These are phyloP conservation scores for Entomortierella parvispora DNA, from an alignment of 192 early-diverging fungal genomes.

Conservation along the genomic window DNA sequence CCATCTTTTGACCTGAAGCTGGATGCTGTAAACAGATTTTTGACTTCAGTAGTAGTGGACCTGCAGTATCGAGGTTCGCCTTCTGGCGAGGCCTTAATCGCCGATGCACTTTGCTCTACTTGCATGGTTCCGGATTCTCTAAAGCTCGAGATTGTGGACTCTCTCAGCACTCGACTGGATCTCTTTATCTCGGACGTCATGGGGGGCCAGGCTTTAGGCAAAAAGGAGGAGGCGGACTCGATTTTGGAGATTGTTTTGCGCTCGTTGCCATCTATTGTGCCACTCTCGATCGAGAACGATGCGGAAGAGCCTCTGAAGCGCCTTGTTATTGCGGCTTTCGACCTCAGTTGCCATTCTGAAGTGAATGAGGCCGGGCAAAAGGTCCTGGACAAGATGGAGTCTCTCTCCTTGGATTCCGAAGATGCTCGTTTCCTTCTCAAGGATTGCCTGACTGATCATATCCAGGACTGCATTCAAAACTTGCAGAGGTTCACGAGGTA, in stretches of 20 bases:
- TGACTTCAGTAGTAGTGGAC: conserved; percentile 20
- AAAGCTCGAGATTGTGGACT: conserved; percentile 33
- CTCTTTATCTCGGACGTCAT: conserved; percentile 18
- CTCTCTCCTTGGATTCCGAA: conserved; percentile 29
- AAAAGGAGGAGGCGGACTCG: conserved; percentile 11
- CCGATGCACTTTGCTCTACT: conserved; percentile 10
- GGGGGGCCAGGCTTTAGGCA: conserved; percentile 5
- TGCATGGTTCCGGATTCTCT: conserved; percentile 5
- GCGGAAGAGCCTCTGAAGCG: conserved; percentile 21
- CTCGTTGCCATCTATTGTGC: conserved; percentile 8
- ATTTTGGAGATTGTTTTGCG: conserved; percentile 16
- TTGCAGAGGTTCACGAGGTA: conserved; percentile 52
- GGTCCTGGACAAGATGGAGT: conserved; percentile 20
- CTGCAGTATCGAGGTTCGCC: conserved; percentile 22
- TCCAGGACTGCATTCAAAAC: conserved; percentile 51
- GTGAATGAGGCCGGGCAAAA: conserved; percentile 19
- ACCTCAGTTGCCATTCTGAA: conserved; percentile 32
- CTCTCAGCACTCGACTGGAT: conserved; percentile 27
- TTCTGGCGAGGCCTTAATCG: conserved; percentile 3
- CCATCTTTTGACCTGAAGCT: conserved; percentile 19
- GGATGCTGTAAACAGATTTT: conserved; percentile 19
- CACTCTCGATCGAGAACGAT: conserved; percentile 20
- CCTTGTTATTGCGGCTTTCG: conserved; percentile 24
- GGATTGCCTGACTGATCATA: conserved; percentile 31
- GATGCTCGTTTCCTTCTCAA: conserved; percentile 23